Conservation (phyloP, 345 rosid genomes). For the Eutrema yunnanense region DNA sequence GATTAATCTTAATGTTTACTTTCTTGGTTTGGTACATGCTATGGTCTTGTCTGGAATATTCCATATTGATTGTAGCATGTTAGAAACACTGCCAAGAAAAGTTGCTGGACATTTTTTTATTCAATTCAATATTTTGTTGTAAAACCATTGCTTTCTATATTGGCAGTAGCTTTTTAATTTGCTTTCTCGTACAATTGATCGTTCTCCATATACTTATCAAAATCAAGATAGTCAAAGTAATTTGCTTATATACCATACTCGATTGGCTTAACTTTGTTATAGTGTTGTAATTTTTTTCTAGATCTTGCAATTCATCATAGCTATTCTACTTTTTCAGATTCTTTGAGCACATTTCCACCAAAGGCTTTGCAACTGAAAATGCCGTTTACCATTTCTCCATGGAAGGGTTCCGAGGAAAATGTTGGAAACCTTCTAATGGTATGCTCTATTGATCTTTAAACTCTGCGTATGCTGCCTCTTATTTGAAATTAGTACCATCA, state of each 20-base stretch:
- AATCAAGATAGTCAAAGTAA: background rate
- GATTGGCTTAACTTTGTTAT: background rate
- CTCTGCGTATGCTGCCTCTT: background rate
- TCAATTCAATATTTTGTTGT: background rate
- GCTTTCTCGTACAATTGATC: background rate
- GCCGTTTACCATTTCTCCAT: conserved; percentile 80
- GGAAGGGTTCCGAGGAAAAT: conserved; percentile 76
- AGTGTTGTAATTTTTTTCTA: background rate
- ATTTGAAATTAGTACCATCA: background rate
- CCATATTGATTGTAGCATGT: conserved; percentile 5
- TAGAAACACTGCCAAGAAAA: background rate
- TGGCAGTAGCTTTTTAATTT: background rate
- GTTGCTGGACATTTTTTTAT: background rate
- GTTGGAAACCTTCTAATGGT: conserved; percentile 97
- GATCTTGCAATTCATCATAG: background rate
- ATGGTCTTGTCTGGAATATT: conserved; percentile 2
- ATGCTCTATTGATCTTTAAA: conserved; percentile 24
- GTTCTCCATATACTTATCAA: background rate
- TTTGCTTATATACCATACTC: background rate
- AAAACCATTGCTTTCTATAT: background rate
- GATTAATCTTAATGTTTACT: background rate
- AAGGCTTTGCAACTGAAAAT: conserved; percentile 57
- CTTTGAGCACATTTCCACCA: conserved; percentile 70
- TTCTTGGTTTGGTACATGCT: background rate
- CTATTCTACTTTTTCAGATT: conserved; percentile 42